Evolutionary conservation across 139 green algal genomes (phyloP), one percentile per base, ranked within the genome.

Genomic region (Chlamydomonas sp.): DNA sequence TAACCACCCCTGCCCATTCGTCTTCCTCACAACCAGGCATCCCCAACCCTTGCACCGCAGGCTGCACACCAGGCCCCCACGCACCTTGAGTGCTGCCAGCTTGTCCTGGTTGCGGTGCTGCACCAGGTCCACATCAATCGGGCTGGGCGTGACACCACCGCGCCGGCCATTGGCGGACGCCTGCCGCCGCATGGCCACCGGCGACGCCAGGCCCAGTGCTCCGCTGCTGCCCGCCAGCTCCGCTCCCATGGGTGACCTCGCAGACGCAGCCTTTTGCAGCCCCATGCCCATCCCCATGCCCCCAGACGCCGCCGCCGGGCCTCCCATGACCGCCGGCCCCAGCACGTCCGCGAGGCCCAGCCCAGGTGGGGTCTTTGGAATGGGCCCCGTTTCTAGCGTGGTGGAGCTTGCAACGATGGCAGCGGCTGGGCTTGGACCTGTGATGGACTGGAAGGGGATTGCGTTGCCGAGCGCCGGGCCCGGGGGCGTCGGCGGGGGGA

Each of bases 81-180:
- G 5, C 66, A 90, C 82, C 83, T 81, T 88, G 63, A 88, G 74
- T 74, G 76, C 67, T 4, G 31, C 73, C 62, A 88, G 83, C 83
- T 91, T 91, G 31, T 91, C 88, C 68, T 77, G 9, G 82, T 91
- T 91, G 14, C 68, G 62, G 1, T 67, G 73, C 69, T 86, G 78
- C 17, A 91, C 61, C 15, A 31, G 64, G 58, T 88, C 82, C 77
- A 91, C 88, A 31, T 90, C 87, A n/a, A 87, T 62, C 7, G 84
- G 76, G 2, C 63, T 83, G 2, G 2, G n/a, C 14, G 5, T 5
- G 63, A 49, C 8, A 71, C 67, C 2, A 6, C 7, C 8, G 71
- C 69, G 15, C 58, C 62, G 15, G 86, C 63, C 49, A 3, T 6
- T 5, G 63, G 31, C 31, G 31, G 31, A 49, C 79, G 9, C 73